A percentile compares a stretch with the other conserved stretches of the same genome.
Conservation (phyloP, 139 green algal genomes). For the Micromonas pusilla region DNA sequence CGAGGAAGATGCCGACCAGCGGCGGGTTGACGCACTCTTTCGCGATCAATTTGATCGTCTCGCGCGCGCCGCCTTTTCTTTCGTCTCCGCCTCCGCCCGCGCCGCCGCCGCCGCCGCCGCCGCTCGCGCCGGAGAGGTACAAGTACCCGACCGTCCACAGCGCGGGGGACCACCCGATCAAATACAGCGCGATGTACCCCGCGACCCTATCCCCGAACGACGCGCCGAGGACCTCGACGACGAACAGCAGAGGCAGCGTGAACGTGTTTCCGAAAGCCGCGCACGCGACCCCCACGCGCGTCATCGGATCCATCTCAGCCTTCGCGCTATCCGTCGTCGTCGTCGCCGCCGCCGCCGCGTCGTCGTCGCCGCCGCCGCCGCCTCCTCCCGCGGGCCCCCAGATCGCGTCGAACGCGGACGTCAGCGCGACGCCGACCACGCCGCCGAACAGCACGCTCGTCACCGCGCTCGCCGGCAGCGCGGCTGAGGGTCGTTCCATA, state of each 20-base stretch:
- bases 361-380: not conserved
- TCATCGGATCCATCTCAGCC: not conserved
- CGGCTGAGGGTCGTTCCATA: too few species aligned
- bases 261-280: slow-evolving; percentile 60
- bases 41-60: too few species aligned
- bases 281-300: slow-evolving; percentile 30
- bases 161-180: slow-evolving; percentile 45
- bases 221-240: slow-evolving; percentile 44
- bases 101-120: not conserved
- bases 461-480: not conserved
- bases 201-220: slow-evolving; percentile 30
- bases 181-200: slow-evolving; percentile 35
- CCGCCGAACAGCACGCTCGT: slow-evolving; percentile 5
- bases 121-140: slow-evolving; percentile 16
- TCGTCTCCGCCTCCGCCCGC: not conserved
- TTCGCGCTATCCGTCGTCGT: not conserved
- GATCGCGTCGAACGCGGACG: not conserved
- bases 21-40: slow-evolving; percentile 23
- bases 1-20: slow-evolving; percentile 16
- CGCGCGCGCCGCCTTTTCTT: too few species aligned
- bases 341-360: not conserved
- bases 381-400: not conserved
- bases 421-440: not conserved
- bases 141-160: slow-evolving; percentile 50
- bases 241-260: slow-evolving; percentile 53